These are phyloP conservation scores for Butyriboletus loyo DNA, from an alignment of 768 basidiomycete genomes.

Conservation along the genomic window DNA sequence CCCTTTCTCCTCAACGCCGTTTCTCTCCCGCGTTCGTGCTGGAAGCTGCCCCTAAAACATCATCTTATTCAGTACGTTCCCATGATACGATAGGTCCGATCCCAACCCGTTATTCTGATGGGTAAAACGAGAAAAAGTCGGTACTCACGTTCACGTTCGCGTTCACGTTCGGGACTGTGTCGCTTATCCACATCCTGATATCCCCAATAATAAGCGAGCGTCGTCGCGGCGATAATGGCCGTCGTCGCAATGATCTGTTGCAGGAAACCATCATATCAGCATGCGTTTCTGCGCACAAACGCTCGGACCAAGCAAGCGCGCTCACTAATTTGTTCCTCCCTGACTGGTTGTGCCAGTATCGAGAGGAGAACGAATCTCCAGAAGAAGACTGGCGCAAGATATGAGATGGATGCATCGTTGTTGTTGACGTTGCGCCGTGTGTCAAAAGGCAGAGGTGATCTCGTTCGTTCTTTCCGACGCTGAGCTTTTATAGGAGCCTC, in stretches of 20 bases:
- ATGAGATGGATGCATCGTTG: conserved; percentile 23
- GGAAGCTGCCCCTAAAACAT: conserved; percentile 8
- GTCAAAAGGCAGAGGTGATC: background rate
- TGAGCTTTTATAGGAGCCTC: conserved; percentile 21
- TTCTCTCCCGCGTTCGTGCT: conserved; percentile 20
- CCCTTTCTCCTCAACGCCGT: conserved; percentile 15
- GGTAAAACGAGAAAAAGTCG: no score
- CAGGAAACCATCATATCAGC: background rate
- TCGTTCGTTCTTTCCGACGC: conserved; percentile 3
- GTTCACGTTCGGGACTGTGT: conserved; percentile 16
- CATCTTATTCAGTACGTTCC: background rate
- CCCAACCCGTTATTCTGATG: no score
- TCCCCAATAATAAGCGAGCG: conserved; percentile 36
- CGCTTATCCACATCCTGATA: conserved; percentile 35
- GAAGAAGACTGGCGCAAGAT: conserved; percentile 22
- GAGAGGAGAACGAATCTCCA: conserved; percentile 25
- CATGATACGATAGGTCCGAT: background rate
- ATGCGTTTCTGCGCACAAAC: no score
- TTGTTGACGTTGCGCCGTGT: background rate
- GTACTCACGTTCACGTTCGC: conserved; percentile 25
- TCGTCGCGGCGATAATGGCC: conserved; percentile 27
- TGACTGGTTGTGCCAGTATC: conserved; percentile 34
- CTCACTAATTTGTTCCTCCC: conserved; percentile 34
- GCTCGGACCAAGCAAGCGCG: background rate
- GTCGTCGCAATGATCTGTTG: conserved; percentile 30